Base-by-base conservation (phyloP, 106 monocot genomes). In the Phalaenopsis aphrodite region DNA sequence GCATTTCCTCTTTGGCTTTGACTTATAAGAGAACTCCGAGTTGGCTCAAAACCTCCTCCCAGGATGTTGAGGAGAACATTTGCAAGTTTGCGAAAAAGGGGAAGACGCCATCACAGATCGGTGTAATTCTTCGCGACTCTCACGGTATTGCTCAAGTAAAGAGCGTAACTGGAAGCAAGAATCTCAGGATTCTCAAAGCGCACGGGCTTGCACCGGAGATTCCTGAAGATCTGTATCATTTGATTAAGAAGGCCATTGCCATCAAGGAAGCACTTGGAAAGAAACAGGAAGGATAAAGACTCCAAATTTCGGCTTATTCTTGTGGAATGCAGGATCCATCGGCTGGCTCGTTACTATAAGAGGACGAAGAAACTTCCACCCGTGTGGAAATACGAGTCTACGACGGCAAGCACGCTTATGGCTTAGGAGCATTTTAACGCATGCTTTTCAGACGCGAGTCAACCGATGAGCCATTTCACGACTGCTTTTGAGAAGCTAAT, bases 41-140 rank as follows among this genome's bases (percentile, higher is more conserved):
- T 72, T 93, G 93, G 93, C 85, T 93, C 56, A 93, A 93, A 80
- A 89, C 82, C 79, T 82, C 87, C 24, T 39, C 90, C 2, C 85
- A 82, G 71, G 93, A 93, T 49, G 93, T 94, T 41, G 91, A 91
- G 39, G 94, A 94, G 75, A 89, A 72, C 81, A 94, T 94, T 77
- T 83, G 82, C 79, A 94, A 91, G 82, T 86, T 91, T 17, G 94
- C 94, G 65, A 94, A 91, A 89, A 94, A 94, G 84, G 94, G 94
- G 2, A 77, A 88, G 87, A 89, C 89, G 14, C 91, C 94, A 23
- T 94, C 91, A 1, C 91, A 91, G 87, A 94, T 94, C 46, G 94
- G 94, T 61, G 94, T 91, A 42, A 86, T 89, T 57, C 94, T 91
- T 67, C 94, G 91, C 85, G 94, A 94, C 46, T 91, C 91, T 5